Evolutionary conservation across 257 asterid genomes (phyloP), one percentile per base, ranked within the genome.

Genomic region (Solanum arcanum): DNA sequence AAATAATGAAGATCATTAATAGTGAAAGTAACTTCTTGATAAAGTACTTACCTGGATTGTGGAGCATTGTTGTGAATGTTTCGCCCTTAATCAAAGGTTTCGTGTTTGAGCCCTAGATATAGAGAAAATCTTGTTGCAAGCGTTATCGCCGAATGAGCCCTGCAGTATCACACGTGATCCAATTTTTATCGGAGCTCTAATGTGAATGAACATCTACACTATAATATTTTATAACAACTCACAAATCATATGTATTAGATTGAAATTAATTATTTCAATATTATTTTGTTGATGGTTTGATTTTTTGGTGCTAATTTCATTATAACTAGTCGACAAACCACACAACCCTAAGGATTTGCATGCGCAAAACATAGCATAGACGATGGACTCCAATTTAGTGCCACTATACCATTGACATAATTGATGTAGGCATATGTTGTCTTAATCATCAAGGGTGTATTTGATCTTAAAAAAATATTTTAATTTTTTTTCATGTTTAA

Each of bases 91-190:
- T 5, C 0, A 5, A 3, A 49, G 1, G 0, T 49, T 0, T 49
- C 0, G 0, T 0, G 1, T 49, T 15, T 0, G 9, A 49, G 0
- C 6, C 6, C 0, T 15, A 1, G 0, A 2, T 49, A 15, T 49
- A 1, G 0, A 49, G 6, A 37, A 49, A 49, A 47, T 49, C 9
- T 15, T 49, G 0, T 49, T 49, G 16, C 0, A 49, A 49, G 60
- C 6, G 9, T 0, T 20, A 49, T 0, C 7, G 0, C 0, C 9
- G 1, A 49, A 49, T 49, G 9, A 0, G 16, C 16, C 21, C 3
- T 49, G 15, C 0, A 5, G 0, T 49, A 37, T 6, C 1, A 0
- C 39, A 37, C 39, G 39, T 6, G 1, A 5, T 37, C 0, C 1
- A 1, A 37, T 37, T 0, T 37, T 37, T 5, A 1, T 37, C 7